A percentile compares a stretch with the other conserved stretches of the same genome.
Conservation (phyloP, 2,329 filamentous ascomycete species). For the Sclerotinia sclerotiorum region DNA sequence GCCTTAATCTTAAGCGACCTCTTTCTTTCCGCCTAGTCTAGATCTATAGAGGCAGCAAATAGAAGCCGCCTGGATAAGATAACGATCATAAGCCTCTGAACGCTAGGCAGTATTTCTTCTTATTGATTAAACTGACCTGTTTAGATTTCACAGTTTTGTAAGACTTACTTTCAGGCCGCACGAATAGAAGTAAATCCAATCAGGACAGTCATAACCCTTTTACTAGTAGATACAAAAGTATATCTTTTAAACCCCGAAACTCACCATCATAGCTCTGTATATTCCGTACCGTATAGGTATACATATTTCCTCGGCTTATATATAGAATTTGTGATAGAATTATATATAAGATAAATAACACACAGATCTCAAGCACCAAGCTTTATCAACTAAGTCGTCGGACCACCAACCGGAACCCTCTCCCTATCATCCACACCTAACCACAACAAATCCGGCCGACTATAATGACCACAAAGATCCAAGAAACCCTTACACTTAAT, state of each 20-base stretch:
- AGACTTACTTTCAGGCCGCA: no score
- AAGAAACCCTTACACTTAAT: conserved; percentile 31
- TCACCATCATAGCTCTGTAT: background rate
- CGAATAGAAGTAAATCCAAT: background rate
- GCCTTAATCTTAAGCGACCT: no score
- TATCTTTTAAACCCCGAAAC: background rate
- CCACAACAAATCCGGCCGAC: conserved; percentile 33
- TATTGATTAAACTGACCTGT: no score
- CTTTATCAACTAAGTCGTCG: background rate
- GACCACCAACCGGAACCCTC: background rate
- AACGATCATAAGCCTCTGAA: no score
- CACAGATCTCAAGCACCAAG: background rate
- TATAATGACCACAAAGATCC: conserved; percentile 33
- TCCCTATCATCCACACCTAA: conserved; percentile 29
- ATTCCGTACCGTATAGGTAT: background rate
- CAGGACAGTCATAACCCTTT: background rate
- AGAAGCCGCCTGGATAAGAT: background rate
- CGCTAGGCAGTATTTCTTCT: no score
- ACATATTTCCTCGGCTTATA: background rate
- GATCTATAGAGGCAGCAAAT: background rate
- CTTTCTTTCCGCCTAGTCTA: background rate
- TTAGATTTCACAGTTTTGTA: no score
- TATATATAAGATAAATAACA: background rate
- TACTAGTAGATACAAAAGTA: background rate
- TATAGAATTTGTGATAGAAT: background rate